Conservation (phyloP, 306 rosid genomes). For the Chamaecrista fasciculata region DNA sequence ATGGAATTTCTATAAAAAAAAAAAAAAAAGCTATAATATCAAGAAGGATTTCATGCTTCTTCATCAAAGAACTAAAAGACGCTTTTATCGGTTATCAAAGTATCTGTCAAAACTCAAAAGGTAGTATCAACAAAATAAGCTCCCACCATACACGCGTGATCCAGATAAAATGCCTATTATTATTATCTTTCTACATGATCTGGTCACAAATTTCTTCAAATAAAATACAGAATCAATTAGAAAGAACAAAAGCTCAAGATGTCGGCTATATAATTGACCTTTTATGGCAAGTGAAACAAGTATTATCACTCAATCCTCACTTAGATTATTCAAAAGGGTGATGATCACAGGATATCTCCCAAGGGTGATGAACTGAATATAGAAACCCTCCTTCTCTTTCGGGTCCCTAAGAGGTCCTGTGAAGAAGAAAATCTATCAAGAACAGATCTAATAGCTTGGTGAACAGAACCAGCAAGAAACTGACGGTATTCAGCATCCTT, state of each 20-base stretch:
- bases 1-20: not conserved
- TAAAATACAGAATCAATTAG: not conserved
- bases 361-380: slow-evolving; percentile 47
- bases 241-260: slow-evolving; percentile 24
- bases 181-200: slow-evolving; percentile 6
- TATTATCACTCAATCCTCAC: slow-evolving; percentile 1
- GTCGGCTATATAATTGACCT: slow-evolving; percentile 4
- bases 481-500: slow-evolving; percentile 43
- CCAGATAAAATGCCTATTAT: not conserved
- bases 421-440: slow-evolving; percentile 57
- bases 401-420: slow-evolving; percentile 43
- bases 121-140: slow-evolving; percentile 1
- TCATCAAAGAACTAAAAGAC: slow-evolving; percentile 4
- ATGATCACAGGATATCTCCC: slow-evolving; percentile 41
- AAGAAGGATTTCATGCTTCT: slow-evolving; percentile 14
- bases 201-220: not conserved
- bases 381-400: slow-evolving; percentile 49
- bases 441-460: slow-evolving; percentile 59
- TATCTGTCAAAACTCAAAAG: slow-evolving; percentile 18
- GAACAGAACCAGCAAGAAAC: slow-evolving; percentile 50
- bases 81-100: not conserved
- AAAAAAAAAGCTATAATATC: slow-evolving; percentile 16
- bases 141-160: slow-evolving; percentile 24
- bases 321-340: not conserved
- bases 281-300: slow-evolving; percentile 22